Conservation (phyloP, 164 flowering plant genomes). For the Berberis thunbergii region DNA sequence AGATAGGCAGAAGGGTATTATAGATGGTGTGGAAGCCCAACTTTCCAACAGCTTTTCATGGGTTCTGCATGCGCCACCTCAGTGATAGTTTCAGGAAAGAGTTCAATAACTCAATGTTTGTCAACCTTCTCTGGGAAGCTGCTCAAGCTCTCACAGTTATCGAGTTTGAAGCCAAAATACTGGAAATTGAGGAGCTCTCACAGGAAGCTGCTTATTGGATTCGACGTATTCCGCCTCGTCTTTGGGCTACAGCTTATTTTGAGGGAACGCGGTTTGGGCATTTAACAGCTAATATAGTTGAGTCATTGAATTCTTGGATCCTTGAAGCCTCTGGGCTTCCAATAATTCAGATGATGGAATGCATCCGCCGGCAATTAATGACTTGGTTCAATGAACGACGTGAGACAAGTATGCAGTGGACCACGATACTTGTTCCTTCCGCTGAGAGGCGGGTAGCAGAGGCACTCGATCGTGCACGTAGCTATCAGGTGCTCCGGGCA, state of each 20-base stretch:
- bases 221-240: conserved; percentile 38
- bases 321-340: conserved; percentile 47
- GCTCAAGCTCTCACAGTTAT: conserved; percentile 25
- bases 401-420: conserved; percentile 45
- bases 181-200: conserved; percentile 42
- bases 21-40: conserved; percentile 30
- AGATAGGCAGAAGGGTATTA: conserved; percentile 27
- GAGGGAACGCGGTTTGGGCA: conserved; percentile 47
- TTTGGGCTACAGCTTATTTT: conserved; percentile 52
- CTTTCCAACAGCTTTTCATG: conserved; percentile 28
- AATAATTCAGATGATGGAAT: conserved; percentile 48
- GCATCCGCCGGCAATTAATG: conserved; percentile 38
- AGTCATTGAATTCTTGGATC: conserved; percentile 37
- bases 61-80: conserved; percentile 30
- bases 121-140: conserved; percentile 30
- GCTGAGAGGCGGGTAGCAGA: conserved; percentile 40
- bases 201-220: conserved; percentile 47
- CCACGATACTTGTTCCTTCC: conserved; percentile 38
- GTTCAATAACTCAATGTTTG: conserved; percentile 27
- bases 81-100: conserved; percentile 32
- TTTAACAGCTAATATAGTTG: conserved; percentile 36
- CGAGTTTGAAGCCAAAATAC: conserved; percentile 29
- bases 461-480: conserved; percentile 34
- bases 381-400: conserved; percentile 48
- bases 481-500: conserved; percentile 36